Percentiles rank a stretch among this genome's conserved stretches.
Evolutionary conservation across 1,284 basidiomycete species (phyloP).

Genomic region (Fomitopsis betulina): DNA sequence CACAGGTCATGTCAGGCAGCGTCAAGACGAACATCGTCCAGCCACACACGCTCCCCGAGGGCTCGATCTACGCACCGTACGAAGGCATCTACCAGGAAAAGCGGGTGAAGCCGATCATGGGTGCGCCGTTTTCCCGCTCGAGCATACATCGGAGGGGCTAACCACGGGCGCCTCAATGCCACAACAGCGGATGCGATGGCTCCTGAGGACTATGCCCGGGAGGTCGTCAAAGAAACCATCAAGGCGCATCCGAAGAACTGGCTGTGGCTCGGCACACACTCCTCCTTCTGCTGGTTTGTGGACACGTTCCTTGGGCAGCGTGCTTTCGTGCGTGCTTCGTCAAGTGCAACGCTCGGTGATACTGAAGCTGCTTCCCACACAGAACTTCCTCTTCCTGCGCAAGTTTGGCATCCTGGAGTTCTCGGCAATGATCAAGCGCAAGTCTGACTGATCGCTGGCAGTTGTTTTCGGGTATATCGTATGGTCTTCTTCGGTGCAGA

Average conservation of each 20-base stretch:
- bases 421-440: background rate
- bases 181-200: slow-evolving; percentile 5
- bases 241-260: slow-evolving; percentile 16
- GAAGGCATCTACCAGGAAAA: slow-evolving; percentile 15
- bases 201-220: slow-evolving; percentile 18
- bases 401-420: background rate
- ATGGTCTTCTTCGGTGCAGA: too few species aligned
- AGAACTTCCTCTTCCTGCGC: background rate
- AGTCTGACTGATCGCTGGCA: background rate
- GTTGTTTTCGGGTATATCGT: too few species aligned
- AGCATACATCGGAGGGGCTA: background rate
- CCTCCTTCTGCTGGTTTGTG: slow-evolving; percentile 24
- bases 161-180: background rate
- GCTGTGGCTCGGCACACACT: slow-evolving; percentile 23
- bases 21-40: slow-evolving; percentile 24
- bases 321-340: background rate
- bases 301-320: slow-evolving; percentile 20
- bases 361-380: background rate
- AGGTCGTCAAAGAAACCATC: slow-evolving; percentile 24
- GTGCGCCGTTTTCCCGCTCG: slow-evolving; percentile 6
- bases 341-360: too few species aligned
- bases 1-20: slow-evolving; percentile 26
- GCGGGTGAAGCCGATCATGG: slow-evolving; percentile 14
- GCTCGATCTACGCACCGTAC: slow-evolving; percentile 27
- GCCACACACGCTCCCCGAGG: slow-evolving; percentile 12